These are phyloP conservation scores for Ophiostoma ulmi DNA, from an alignment of 2,329 filamentous ascomycete species.

Conservation along the genomic window DNA sequence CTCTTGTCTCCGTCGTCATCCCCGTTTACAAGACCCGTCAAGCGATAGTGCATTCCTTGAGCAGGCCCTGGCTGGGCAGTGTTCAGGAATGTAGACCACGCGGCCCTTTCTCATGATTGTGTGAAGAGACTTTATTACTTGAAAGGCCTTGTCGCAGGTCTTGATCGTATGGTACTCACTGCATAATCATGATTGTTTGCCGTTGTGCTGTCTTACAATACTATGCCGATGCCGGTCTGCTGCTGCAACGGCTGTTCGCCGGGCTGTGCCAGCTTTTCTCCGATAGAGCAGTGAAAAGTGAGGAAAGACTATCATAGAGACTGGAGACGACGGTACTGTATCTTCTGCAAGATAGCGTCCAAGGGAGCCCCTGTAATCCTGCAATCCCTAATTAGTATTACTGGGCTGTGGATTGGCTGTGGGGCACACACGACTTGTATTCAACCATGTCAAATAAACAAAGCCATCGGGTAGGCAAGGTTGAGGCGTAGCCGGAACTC, in stretches of 20 bases:
- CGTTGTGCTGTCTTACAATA: background rate
- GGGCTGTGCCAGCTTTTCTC: background rate
- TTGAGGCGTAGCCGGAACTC: background rate
- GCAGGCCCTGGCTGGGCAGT: background rate
- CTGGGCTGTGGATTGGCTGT: background rate
- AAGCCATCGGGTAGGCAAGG: background rate
- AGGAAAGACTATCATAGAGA: background rate
- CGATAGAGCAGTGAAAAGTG: background rate
- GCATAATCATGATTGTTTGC: background rate
- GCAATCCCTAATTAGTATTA: background rate
- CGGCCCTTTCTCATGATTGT: background rate
- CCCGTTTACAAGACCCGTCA: background rate
- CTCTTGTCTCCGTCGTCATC: background rate
- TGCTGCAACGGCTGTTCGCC: background rate
- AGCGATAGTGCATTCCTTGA: background rate
- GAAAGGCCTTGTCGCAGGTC: background rate
- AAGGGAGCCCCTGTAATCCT: background rate
- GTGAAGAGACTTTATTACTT: background rate
- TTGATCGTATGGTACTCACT: background rate
- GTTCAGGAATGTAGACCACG: conserved; percentile 1
- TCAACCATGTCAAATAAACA: background rate
- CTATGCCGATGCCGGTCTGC: background rate
- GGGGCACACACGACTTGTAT: background rate
- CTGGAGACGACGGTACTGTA: background rate
- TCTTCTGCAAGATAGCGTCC: background rate